Evolutionary conservation across 2,329 filamentous ascomycete species (phyloP).

Genomic region (Alternaria postmessia): DNA sequence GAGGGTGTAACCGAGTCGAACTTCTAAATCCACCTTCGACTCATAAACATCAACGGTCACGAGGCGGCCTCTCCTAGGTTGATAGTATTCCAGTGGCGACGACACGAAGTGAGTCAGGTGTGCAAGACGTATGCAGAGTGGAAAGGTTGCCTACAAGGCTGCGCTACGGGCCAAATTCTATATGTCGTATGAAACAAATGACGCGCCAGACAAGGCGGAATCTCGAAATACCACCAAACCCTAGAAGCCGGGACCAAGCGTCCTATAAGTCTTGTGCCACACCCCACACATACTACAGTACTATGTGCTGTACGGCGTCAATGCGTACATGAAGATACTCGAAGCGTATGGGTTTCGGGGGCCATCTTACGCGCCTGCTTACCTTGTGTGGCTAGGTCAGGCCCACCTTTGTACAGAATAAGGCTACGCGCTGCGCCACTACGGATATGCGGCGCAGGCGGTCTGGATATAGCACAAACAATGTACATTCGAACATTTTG

Average conservation of each 20-base stretch:
- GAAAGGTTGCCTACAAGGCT: constrained; percentile 26
- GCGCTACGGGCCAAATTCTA: constrained; percentile 9
- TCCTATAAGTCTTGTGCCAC: constrained; percentile 17
- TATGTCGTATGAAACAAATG: constrained; percentile 14
- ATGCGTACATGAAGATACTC: constrained; percentile 16
- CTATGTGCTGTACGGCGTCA: constrained; percentile 20
- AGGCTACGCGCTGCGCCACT: constrained; percentile 26
- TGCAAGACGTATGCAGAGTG: background rate
- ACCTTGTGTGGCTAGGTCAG: constrained; percentile 13
- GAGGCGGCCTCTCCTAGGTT: constrained; percentile 11
- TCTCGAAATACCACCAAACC: background rate
- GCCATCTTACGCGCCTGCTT: constrained; percentile 22
- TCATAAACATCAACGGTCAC: constrained; percentile 9
- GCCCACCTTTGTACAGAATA: constrained; percentile 11
- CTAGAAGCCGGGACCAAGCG: background rate
- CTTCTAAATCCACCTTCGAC: background rate
- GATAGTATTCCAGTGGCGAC: constrained; percentile 16
- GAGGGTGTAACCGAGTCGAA: background rate
- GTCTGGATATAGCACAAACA: constrained; percentile 5
- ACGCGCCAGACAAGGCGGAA: background rate
- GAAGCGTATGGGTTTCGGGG: constrained; percentile 11
- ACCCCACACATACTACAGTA: constrained; percentile 8
- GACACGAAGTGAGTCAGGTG: constrained; percentile 21
- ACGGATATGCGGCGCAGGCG: constrained; percentile 30
- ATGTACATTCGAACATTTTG: constrained; percentile 1